phyloP scores from a whole-genome alignment of 177 flowering plant genomes.

The Vitis hybrid region DNA sequence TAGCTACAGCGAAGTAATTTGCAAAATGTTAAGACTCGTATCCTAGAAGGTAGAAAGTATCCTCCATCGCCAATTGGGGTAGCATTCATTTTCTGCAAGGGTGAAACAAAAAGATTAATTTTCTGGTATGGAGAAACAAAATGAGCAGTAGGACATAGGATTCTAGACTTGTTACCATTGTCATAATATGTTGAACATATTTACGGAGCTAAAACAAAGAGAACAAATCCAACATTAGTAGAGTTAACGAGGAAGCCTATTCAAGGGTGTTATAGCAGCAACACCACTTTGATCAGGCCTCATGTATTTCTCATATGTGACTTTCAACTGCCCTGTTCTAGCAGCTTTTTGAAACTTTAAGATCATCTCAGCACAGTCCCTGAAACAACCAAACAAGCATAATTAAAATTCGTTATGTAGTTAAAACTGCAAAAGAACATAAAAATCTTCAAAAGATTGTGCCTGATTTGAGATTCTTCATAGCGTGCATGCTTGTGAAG shows the following conservation, averaged over 20 bases:
- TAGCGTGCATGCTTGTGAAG: constrained; percentile 65
- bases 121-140: too few relatives aligned
- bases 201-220: too few relatives aligned
- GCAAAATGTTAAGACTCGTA: too few relatives aligned
- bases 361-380: constrained; percentile 75
- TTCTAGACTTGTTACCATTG: too few relatives aligned
- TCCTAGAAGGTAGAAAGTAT: too few relatives aligned
- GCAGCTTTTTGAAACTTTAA: constrained; percentile 60
- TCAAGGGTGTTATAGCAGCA: constrained; percentile 63
- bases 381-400: constrained; percentile 17
- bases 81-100: too few relatives aligned
- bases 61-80: too few relatives aligned
- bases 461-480: constrained; percentile 67
- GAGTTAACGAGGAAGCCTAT: constrained; percentile 41
- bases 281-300: constrained; percentile 39
- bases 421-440: not conserved
- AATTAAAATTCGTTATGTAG: not conserved
- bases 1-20: too few relatives aligned
- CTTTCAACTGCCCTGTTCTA: constrained; percentile 45
- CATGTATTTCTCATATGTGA: constrained; percentile 69
- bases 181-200: too few relatives aligned
- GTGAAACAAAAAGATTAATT: too few relatives aligned
- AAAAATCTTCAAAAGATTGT: constrained; percentile 1
- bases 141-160: too few relatives aligned
- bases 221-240: too few relatives aligned